phyloP scores from a whole-genome alignment of 2,329 filamentous ascomycete species.

The Colletotrichum viniferum region DNA sequence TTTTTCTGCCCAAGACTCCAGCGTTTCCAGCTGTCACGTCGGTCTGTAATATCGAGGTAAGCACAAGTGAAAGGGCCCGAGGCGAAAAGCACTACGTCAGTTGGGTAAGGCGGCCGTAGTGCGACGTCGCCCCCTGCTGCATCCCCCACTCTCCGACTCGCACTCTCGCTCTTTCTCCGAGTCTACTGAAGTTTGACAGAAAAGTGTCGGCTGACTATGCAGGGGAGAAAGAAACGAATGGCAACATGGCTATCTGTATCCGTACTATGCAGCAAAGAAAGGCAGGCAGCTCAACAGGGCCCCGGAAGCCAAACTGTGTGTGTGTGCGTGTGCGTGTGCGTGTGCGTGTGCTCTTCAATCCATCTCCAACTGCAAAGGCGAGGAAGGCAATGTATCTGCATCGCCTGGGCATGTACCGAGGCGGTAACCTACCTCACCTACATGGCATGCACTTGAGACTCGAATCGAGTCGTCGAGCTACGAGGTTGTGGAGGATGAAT shows the following conservation, averaged over 20 bases:
- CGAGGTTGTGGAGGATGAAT: not conserved
- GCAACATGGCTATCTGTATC: not conserved
- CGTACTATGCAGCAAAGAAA: not conserved
- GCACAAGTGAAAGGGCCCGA: not conserved
- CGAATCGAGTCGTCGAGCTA: not conserved
- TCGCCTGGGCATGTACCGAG: not conserved
- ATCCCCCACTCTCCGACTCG: constrained; percentile 17
- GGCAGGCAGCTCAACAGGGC: not conserved
- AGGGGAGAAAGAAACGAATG: not conserved
- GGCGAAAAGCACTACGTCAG: constrained; percentile 8
- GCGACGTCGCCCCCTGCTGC: constrained; percentile 2
- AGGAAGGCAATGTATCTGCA: not conserved
- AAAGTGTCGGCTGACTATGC: constrained; percentile 3
- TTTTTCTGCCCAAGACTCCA: not conserved
- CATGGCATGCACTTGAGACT: not conserved
- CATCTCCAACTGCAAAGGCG: not conserved
- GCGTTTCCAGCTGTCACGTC: not conserved
- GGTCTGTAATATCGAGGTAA: not conserved
- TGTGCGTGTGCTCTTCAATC: not conserved
- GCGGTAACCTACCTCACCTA: not conserved
- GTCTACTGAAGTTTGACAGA: constrained; percentile 1
- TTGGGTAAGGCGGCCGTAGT: not conserved
- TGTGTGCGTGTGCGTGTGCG: not conserved
- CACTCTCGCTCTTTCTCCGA: constrained; percentile 1
- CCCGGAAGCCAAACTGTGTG: not conserved